phyloP scores from a whole-genome alignment of 2,329 filamentous ascomycete genomes.

The Sarocladium oryzae region DNA sequence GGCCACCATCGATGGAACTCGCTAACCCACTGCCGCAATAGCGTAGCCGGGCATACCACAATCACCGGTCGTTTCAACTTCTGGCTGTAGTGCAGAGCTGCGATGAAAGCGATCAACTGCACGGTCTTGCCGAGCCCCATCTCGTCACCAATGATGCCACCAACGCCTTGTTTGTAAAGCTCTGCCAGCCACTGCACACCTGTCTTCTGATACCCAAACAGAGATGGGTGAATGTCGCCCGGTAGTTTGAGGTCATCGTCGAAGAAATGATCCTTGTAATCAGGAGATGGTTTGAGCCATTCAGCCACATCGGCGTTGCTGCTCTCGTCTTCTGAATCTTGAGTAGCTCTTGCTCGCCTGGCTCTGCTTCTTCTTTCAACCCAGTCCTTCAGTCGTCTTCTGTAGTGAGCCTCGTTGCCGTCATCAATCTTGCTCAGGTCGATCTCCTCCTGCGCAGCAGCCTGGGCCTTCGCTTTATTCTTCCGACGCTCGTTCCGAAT shows the following conservation, averaged over 20 bases:
- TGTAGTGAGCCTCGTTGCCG: conserved; percentile 78
- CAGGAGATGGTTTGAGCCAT: conserved; percentile 83
- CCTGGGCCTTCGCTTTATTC: conserved; percentile 31
- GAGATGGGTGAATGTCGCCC: conserved; percentile 83
- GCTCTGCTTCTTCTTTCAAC: conserved; percentile 42
- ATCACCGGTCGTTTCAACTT: conserved; percentile 79
- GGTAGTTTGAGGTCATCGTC: conserved; percentile 74
- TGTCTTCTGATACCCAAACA: conserved; percentile 97
- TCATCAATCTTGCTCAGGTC: conserved; percentile 67
- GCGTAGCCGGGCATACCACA: conserved; percentile 86
- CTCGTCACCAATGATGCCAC: conserved; percentile 93
- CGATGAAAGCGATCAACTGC: conserved; percentile 68
- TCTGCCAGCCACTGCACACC: conserved; percentile 96
- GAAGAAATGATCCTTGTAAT: conserved; percentile 67
- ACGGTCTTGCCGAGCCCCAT: conserved; percentile 98
- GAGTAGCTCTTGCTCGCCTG: conserved; percentile 32
- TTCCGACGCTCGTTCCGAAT: conserved; percentile 34
- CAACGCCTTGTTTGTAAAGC: conserved; percentile 80
- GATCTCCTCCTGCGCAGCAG: conserved; percentile 32
- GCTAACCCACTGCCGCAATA: conserved; percentile 96
- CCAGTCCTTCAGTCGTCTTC: conserved; percentile 70
- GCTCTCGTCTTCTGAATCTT: conserved; percentile 29
- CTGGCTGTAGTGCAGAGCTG: conserved; percentile 86
- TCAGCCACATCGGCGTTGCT: conserved; percentile 48
- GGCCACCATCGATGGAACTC: conserved; percentile 99